Evolutionary conservation across 805 yeast genomes (phyloP).

Genomic region (Yamadazyma laniorum): DNA sequence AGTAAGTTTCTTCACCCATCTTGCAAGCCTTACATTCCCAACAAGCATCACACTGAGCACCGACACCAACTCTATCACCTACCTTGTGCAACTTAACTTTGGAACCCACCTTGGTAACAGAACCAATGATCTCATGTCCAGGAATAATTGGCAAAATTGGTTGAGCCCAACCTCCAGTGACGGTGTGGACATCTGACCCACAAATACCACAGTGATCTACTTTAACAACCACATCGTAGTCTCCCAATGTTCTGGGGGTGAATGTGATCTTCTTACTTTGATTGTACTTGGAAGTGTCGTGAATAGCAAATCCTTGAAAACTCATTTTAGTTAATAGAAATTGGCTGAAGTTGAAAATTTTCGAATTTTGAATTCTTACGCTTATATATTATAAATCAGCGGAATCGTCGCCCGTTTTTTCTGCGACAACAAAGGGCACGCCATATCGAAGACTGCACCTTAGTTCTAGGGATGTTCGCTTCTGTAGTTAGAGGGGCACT

Average conservation of each 20-base stretch:
- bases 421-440: too few relatives aligned
- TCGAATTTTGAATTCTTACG: too few relatives aligned
- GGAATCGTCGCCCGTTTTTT: too few relatives aligned
- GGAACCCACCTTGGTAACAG: slow-evolving; percentile 56
- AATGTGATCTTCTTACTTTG: slow-evolving; percentile 32
- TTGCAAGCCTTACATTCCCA: slow-evolving; percentile 55
- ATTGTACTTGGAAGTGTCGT: slow-evolving; percentile 29
- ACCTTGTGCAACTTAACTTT: slow-evolving; percentile 49
- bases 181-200: slow-evolving; percentile 59
- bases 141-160: slow-evolving; percentile 26
- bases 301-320: slow-evolving; percentile 31
- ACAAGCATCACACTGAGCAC: slow-evolving; percentile 77
- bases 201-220: slow-evolving; percentile 65
- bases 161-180: slow-evolving; percentile 52
- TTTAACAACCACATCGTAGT: slow-evolving; percentile 53
- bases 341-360: neutral
- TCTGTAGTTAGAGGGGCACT: too few relatives aligned
- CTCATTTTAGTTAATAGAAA: slow-evolving; percentile 7
- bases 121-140: slow-evolving; percentile 70
- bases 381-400: too few relatives aligned
- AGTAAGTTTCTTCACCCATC: slow-evolving; percentile 43
- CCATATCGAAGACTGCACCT: too few relatives aligned
- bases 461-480: too few relatives aligned
- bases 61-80: slow-evolving; percentile 81
- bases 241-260: slow-evolving; percentile 24